Percentiles rank a stretch among this genome's conserved stretches.
These are phyloP conservation scores for Zoysia matrella DNA, from an alignment of 202 grass and related monocot genomes.

Conservation along the genomic window DNA sequence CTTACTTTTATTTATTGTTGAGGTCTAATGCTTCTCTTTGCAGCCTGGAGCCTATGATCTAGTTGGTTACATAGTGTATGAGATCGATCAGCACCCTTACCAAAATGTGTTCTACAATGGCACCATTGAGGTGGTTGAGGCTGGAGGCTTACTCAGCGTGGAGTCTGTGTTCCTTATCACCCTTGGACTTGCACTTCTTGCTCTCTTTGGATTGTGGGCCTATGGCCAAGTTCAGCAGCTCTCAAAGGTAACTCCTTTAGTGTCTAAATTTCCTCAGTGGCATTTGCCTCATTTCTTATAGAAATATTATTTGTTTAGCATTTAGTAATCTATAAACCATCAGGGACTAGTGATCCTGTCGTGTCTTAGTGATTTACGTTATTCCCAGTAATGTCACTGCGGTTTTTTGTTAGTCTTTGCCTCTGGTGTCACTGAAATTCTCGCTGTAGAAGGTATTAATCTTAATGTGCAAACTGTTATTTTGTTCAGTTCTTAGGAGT, in stretches of 20 bases:
- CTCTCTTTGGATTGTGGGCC: slow-evolving; percentile 82
- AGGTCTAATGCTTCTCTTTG: slow-evolving; percentile 37
- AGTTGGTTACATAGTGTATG: slow-evolving; percentile 91
- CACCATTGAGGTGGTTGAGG: slow-evolving; percentile 90
- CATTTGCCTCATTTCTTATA: neutral
- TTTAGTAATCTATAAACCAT: slow-evolving; percentile 5
- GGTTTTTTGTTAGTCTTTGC: neutral
- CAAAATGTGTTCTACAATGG: slow-evolving; percentile 94
- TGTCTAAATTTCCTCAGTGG: neutral
- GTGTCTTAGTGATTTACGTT: neutral
- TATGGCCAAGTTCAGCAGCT: slow-evolving; percentile 94
- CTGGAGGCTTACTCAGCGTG: slow-evolving; percentile 76
- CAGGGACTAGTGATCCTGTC: neutral
- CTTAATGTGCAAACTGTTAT: neutral
- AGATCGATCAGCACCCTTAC: slow-evolving; percentile 89
- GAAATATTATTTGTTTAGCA: neutral
- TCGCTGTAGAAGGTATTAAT: neutral
- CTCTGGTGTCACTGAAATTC: neutral
- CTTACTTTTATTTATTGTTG: neutral
- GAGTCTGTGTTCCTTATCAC: slow-evolving; percentile 98
- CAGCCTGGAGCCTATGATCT: slow-evolving; percentile 97
- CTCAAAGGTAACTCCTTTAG: slow-evolving; percentile 67
- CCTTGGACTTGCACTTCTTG: slow-evolving; percentile 78
- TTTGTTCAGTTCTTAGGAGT: neutral
- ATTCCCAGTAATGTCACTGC: neutral